Base-by-base conservation (phyloP, 2,329 filamentous ascomycete species). In the Mycogone perniciosa region DNA sequence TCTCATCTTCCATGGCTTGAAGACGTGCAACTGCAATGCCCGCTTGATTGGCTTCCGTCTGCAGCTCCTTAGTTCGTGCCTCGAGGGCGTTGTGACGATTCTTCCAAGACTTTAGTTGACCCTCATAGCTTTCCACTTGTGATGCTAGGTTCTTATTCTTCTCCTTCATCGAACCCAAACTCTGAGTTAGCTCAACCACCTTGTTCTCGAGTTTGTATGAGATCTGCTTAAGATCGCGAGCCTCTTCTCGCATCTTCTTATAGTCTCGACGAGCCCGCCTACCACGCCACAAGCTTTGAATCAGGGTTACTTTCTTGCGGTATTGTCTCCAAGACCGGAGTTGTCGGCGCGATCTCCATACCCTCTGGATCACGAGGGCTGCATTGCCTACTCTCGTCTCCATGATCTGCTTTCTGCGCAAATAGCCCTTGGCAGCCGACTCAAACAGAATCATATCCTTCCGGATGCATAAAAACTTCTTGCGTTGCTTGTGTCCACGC, bases 141-240 rank as follows among this genome's bases (percentile, higher is more conserved):
- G 81, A 85, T 60, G 87, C 77, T 55, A 99, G 79, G 52, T 81
- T 81, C 76, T 95, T 96, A 80, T 99, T 99, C 72, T 96, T 89
- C 56, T 85, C 82, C 75, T 95, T 96, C 79, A 96, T 86, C 7
- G 89, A 85, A 58, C 93, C 91, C 61, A 99, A 73, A 45, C 86
- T 89, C 69, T 99, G 93, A 1, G 93, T 99, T 63, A 99, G 80
- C 74, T 99, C 93, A 56, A 99, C 89, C 56, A 99, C 93, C 82
- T 99, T 99, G 80, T 99, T 97, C 71, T 99, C 93, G 62, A 99
- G 76, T 76, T 96, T 97, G 78, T 99, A 99, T 2, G 93, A 97
- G 60, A 99, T 99, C 71, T 97, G 92, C 78, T 97, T 97, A 68
- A 99, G 81, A 75, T 99, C 95, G 65, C 93, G 88, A 58, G 93